Percentiles rank a stretch among this genome's conserved stretches.
Evolutionary conservation across 768 basidiomycete genomes (phyloP).

Genomic region (Pholiota molesta): DNA sequence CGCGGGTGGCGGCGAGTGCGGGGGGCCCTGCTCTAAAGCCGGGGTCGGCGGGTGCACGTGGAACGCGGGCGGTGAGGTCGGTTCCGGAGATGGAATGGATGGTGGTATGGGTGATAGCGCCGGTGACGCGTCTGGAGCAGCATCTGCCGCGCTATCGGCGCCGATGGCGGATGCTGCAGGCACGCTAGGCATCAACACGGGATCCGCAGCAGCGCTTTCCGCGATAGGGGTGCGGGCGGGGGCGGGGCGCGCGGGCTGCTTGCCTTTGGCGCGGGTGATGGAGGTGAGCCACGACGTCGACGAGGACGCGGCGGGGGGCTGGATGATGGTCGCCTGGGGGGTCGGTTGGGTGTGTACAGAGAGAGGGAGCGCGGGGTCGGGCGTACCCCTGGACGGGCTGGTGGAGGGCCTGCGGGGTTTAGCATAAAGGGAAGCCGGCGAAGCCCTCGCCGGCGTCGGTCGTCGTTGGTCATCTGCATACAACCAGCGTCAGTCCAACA

Average conservation of each 20-base stretch:
- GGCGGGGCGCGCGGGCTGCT: neutral
- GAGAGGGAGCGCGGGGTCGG: neutral
- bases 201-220: too few species aligned
- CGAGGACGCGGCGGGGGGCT: neutral
- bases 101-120: neutral
- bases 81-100: too few species aligned
- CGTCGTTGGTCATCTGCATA: too few species aligned
- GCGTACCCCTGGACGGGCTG: neutral
- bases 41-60: slow-evolving; percentile 10
- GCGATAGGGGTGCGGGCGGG: too few species aligned
- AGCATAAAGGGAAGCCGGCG: neutral
- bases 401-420: too few species aligned
- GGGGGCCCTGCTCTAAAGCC: neutral
- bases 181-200: too few species aligned
- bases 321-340: neutral
- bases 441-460: too few species aligned
- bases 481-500: too few species aligned
- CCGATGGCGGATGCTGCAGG: too few species aligned
- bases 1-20: too few species aligned
- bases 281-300: neutral
- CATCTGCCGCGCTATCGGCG: too few species aligned
- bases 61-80: neutral
- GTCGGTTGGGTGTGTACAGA: neutral
- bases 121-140: neutral
- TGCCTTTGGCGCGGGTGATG: neutral